Evolutionary conservation across 2,329 filamentous ascomycete genomes (phyloP), one percentile per base, ranked within the genome.

Genomic region (Stemphylium vesicarium): DNA sequence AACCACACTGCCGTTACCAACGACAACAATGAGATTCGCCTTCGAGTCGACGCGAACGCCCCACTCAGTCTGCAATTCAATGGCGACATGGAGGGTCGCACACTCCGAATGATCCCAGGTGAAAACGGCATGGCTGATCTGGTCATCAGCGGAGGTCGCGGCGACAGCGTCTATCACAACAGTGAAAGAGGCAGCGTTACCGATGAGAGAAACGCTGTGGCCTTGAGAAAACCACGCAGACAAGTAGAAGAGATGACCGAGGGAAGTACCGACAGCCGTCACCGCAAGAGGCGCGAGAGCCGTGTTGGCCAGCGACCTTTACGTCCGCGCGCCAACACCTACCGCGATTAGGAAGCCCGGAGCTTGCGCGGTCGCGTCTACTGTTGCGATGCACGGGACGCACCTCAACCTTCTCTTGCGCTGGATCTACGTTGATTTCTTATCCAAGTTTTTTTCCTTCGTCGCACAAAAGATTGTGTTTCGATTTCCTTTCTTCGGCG

Each of bases 31-130:
- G 73, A 75, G 49, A 72, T 76, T 43, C 71, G 71, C 31, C 66
- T 76, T 20, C 65, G 68, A n/a, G 64, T 76, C 11, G 71, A 71
- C 50, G 66, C 69, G 15, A 66, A 70, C 22, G 66, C 68, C 18
- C 67, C 68, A 26, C 60, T 74, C 31, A 73, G 65, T 35, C 62
- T 76, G 32, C 66, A 69, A 16, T 68, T 76, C 50, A 70, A 69
- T 35, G 74, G 74, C 26, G 72, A 75, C 29, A 75, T 74, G 69
- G 72, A 75, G 47, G 73, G 72, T 12, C 73, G 74, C 44, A 73
- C 64, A 9, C 58, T 76, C 22, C 65, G 65, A n/a, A 54, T 76
- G 36, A 59, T 70, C 20, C 72, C 71, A 33, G 62, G 60, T 35
- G 73, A 73, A 40, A 65, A 70, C 39, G 72, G 73, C 13, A 74